Base-by-base conservation (phyloP, 208 protist species). In the Crithidia expoeki region DNA sequence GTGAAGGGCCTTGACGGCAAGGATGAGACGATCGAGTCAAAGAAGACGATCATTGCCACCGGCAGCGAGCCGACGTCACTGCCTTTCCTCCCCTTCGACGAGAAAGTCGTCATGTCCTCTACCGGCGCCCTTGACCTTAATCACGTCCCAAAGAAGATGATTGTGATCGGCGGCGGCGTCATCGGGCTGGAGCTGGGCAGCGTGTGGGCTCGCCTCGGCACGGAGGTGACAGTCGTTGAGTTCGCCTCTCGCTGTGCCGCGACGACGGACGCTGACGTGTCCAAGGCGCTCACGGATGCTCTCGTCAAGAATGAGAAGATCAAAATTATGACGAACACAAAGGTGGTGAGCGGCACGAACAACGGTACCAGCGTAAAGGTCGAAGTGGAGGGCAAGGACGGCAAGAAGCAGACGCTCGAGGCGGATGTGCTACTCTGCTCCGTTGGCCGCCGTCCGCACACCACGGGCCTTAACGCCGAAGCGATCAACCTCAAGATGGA, bases 161-260 rank as follows among this genome's bases (percentile, higher is more conserved):
- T 99, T 30, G 98, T 99, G 23, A 97, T 99, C 81, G 99, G 99
- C 57, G 99, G 91, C 40, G 99, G 99, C 79, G 98, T 99, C 16
- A 99, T 99, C 84, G 98, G 98, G 60, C 89, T 99, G 19, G 98
- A 99, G 82, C 83, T 99, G 23, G 99, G 98, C 68, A 99, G 97
- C 60, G 98, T 99, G 27, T 99, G 98, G 98, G 79, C 86, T 27
- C 91, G 98, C 32, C 92, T 99, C 28, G 99, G 99, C 14, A 12
- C 98, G 23, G 76, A 99, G 80, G 98, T 99, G 42, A 99, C 98
- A 16, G 98, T 99, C 9, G 95, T 99, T 47, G 98, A 99, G 83
- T 99, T 98, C 77, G 83, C 92, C 11, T 78, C 90, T 17, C 81
- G 88, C 64, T 98, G 99, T 75, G 90, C 92, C 11, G 81, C 96